Percentiles rank a stretch among this genome's conserved stretches.
phyloP scores from a whole-genome alignment of 2,329 filamentous ascomycete species.

The Ilyonectria robusta region DNA sequence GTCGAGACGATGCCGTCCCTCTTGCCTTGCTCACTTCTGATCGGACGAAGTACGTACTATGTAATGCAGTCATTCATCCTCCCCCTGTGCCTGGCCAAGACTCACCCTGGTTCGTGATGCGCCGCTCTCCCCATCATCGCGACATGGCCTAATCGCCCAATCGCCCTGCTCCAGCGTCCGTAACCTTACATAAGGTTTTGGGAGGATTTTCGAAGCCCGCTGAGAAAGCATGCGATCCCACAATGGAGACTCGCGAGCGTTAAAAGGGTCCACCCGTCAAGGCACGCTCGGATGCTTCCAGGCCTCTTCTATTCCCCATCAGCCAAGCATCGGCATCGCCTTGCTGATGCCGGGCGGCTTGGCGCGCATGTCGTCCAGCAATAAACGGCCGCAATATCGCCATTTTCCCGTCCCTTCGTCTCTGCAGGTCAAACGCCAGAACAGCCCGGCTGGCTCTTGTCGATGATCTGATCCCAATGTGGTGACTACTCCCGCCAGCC shows the following conservation, averaged over 20 bases:
- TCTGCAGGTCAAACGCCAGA: conserved; percentile 11
- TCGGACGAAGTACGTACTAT: background rate
- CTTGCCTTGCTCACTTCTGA: background rate
- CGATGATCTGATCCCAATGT: background rate
- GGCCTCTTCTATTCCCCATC: conserved; percentile 18
- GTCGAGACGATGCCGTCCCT: background rate
- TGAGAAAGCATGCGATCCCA: conserved; percentile 10
- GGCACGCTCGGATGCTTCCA: conserved; percentile 24
- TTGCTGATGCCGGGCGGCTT: background rate
- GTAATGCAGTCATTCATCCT: background rate
- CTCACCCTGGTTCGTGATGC: background rate
- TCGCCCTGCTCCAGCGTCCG: background rate
- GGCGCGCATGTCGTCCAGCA: background rate
- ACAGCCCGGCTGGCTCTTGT: background rate
- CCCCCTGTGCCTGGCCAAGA: background rate
- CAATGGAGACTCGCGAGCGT: conserved; percentile 12
- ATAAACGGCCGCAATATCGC: conserved; percentile 8
- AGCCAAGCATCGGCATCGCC: conserved; percentile 17
- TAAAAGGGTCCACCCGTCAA: conserved; percentile 7
- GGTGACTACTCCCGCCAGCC: background rate
- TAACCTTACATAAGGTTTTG: background rate
- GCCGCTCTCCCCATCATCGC: background rate
- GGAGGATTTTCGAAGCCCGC: conserved; percentile 10
- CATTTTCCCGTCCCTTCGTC: conserved; percentile 9
- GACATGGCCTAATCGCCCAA: background rate